phyloP scores from a whole-genome alignment of 108 stramenopile species.

The Skeletonema tropicum region DNA sequence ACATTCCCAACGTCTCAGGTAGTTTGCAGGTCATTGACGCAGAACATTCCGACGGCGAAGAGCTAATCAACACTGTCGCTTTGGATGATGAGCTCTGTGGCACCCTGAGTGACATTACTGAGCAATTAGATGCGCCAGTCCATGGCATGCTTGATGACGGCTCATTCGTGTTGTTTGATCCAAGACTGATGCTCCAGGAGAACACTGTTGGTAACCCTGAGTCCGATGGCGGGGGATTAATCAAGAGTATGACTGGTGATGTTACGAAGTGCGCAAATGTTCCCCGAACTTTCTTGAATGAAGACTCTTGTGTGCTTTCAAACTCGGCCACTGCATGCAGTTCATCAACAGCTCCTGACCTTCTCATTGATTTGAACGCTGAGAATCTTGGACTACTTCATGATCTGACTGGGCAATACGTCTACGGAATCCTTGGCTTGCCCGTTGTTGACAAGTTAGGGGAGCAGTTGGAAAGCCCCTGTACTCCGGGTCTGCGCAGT shows the following conservation, averaged over 20 bases:
- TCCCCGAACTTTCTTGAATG: conserved; percentile 50
- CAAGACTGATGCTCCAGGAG: conserved; percentile 27
- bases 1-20: conserved; percentile 30
- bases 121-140: conserved; percentile 39
- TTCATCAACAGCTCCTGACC: conserved; percentile 20
- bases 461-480: conserved; percentile 13
- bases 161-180: conserved; percentile 39
- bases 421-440: conserved; percentile 57
- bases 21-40: conserved; percentile 37
- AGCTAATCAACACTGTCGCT: conserved; percentile 29
- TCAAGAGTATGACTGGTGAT: conserved; percentile 14
- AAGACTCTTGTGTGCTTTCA: conserved; percentile 51
- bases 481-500: conserved; percentile 37
- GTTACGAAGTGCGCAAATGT: conserved; percentile 53
- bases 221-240: conserved; percentile 47
- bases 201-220: conserved; percentile 27
- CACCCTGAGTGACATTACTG: conserved; percentile 40
- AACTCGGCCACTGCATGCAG: conserved; percentile 27
- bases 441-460: conserved; percentile 32
- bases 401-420: conserved; percentile 43
- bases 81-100: conserved; percentile 36
- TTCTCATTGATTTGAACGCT: conserved; percentile 26
- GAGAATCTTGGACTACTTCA: conserved; percentile 20
- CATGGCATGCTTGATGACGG: conserved; percentile 46
- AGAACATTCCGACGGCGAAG: conserved; percentile 22